These are phyloP conservation scores for Umbilicus rupestris DNA, from an alignment of 164 flowering plant species.

Conservation along the genomic window DNA sequence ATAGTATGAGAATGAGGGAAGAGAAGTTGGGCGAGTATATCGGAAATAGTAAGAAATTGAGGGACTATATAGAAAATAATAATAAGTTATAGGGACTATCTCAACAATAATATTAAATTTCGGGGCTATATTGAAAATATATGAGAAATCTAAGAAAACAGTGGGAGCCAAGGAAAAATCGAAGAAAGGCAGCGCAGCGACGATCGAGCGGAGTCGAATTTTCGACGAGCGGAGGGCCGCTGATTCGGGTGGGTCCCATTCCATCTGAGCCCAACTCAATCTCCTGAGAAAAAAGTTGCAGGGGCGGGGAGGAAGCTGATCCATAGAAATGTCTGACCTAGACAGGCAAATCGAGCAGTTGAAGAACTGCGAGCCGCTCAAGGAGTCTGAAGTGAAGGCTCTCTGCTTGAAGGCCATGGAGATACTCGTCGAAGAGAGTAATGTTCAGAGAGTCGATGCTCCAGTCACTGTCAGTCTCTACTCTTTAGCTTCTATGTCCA, in stretches of 20 bases:
- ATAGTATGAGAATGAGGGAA: too few relatives aligned
- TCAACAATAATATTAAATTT: background rate
- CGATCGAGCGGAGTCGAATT: background rate
- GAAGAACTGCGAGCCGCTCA: conserved; percentile 87
- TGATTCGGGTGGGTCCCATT: background rate
- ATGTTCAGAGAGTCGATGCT: conserved; percentile 92
- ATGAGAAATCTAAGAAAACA: background rate
- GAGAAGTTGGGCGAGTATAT: too few relatives aligned
- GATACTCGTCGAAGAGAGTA: conserved; percentile 94
- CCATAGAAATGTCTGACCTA: conserved; percentile 67
- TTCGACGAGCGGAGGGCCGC: background rate
- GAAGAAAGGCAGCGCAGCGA: background rate
- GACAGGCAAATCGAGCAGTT: conserved; percentile 97
- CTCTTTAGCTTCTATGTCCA: background rate
- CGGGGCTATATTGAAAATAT: background rate
- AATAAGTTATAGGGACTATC: background rate
- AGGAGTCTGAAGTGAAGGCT: conserved; percentile 89
- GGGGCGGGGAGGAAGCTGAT: too few relatives aligned
- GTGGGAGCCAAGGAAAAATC: background rate
- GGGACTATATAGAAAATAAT: too few relatives aligned
- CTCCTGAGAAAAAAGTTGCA: background rate
- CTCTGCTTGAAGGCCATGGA: conserved; percentile 98
- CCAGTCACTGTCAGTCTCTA: conserved; percentile 62
- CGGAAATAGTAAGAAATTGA: too few relatives aligned
- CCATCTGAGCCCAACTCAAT: background rate